Percentiles rank a stretch among this genome's conserved stretches.
Conservation (phyloP, 805 yeast species). For the Candida sanyiensis region DNA sequence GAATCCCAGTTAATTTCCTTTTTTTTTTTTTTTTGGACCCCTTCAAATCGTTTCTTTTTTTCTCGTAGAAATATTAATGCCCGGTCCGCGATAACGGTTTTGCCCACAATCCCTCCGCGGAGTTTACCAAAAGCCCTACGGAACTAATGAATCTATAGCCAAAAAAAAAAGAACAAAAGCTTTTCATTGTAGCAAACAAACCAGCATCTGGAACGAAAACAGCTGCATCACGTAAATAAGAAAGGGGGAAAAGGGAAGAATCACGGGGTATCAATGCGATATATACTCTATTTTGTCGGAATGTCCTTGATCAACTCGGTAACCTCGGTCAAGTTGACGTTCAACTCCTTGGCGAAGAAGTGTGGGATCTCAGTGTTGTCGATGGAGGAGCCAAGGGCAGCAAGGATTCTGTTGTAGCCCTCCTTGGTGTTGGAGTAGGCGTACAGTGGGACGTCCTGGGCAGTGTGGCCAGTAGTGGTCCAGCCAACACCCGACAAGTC, state of each 20-base stretch:
- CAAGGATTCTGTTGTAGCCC: conserved; percentile 35
- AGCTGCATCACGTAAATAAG: neutral
- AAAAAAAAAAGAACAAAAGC: neutral
- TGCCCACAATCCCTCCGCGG: too few relatives aligned
- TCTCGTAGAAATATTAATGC: too few relatives aligned
- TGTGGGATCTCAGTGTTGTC: conserved; percentile 83
- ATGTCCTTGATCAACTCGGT: conserved; percentile 46
- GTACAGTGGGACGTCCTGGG: conserved; percentile 88
- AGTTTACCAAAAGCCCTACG: conserved; percentile 4
- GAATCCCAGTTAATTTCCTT: too few relatives aligned
- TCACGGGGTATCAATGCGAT: neutral
- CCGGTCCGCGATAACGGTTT: too few relatives aligned
- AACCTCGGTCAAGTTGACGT: conserved; percentile 41
- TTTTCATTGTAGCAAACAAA: too few relatives aligned
- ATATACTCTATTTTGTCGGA: conserved; percentile 13
- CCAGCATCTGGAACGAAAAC: neutral
- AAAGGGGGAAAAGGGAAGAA: neutral
- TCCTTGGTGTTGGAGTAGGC: conserved; percentile 59
- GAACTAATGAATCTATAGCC: neutral
- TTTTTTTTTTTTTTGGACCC: too few relatives aligned
- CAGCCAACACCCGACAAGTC: conserved; percentile 80
- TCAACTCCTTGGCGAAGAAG: conserved; percentile 55
- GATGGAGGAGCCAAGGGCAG: conserved; percentile 69
- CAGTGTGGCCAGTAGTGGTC: conserved; percentile 95
- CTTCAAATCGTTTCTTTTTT: too few relatives aligned